These are phyloP conservation scores for Stachybotrys echinatus DNA, from an alignment of 2,329 filamentous ascomycete genomes.

Conservation along the genomic window DNA sequence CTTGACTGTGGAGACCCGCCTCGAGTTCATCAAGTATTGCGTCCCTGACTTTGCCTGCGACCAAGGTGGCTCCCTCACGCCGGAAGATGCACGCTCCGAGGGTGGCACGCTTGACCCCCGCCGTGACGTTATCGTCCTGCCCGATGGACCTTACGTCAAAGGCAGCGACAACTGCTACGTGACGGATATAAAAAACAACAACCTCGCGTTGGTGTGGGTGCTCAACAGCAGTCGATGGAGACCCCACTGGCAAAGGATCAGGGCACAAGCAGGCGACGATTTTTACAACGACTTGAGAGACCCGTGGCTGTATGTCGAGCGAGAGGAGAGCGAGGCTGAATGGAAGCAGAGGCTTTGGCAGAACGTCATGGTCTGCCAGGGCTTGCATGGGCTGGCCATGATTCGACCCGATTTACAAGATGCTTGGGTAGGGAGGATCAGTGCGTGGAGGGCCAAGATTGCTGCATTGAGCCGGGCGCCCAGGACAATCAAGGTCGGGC, in stretches of 20 bases:
- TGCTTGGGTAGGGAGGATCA: constrained; percentile 2
- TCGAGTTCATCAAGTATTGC: constrained; percentile 7
- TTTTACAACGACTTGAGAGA: constrained; percentile 4
- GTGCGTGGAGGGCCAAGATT: constrained; percentile 5
- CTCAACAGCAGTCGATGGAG: constrained; percentile 5
- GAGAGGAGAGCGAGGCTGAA: not conserved
- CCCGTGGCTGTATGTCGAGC: constrained; percentile 1
- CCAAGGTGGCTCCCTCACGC: too few relatives aligned
- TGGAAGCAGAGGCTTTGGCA: constrained; percentile 7
- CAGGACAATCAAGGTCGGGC: constrained; percentile 1
- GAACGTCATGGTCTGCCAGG: constrained; percentile 7
- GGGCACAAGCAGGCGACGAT: constrained; percentile 1
- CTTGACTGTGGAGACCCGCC: constrained; percentile 2
- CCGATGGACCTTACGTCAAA: constrained; percentile 4
- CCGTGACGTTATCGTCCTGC: constrained; percentile 2
- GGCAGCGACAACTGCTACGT: not conserved
- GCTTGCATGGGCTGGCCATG: constrained; percentile 5
- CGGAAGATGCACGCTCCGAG: too few relatives aligned
- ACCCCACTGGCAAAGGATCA: constrained; percentile 1
- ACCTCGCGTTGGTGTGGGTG: constrained; percentile 5
- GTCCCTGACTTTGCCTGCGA: constrained; percentile 6
- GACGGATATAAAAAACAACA: not conserved
- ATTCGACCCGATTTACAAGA: constrained; percentile 3
- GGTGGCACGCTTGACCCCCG: constrained; percentile 3
- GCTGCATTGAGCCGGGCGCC: not conserved